Percentiles rank a stretch among this genome's conserved stretches.
phyloP scores from a whole-genome alignment of 352 stramenopile genomes.

The Phytophthora foliorum region DNA sequence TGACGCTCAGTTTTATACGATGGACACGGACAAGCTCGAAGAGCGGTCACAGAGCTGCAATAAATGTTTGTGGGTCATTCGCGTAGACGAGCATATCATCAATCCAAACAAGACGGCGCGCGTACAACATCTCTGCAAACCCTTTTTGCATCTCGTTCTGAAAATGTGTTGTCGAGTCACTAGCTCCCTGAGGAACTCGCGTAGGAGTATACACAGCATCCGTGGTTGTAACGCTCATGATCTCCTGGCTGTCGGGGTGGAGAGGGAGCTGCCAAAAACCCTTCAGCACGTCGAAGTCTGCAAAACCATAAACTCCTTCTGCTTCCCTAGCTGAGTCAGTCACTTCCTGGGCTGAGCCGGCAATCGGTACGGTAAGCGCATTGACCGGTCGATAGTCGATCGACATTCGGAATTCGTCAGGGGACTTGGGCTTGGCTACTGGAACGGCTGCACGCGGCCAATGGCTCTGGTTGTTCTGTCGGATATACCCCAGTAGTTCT shows the following conservation, averaged over 20 bases:
- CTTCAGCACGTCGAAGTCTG: conserved; percentile 30
- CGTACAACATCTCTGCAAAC: conserved; percentile 5
- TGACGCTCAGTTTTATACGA: conserved; percentile 30
- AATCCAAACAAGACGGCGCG: background rate
- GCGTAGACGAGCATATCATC: conserved; percentile 21
- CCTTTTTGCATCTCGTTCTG: conserved; percentile 27
- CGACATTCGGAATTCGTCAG: too few species aligned
- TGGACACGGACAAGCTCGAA: conserved; percentile 8
- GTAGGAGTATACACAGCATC: conserved; percentile 25
- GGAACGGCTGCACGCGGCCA: too few species aligned
- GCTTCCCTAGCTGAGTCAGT: conserved; percentile 8
- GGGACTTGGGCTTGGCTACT: too few species aligned
- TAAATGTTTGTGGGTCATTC: background rate
- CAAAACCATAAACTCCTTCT: conserved; percentile 9
- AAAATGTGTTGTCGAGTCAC: conserved; percentile 16
- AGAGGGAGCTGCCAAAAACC: conserved; percentile 35
- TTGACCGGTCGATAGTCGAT: too few species aligned
- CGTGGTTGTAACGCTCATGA: conserved; percentile 35
- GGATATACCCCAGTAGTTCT: too few species aligned
- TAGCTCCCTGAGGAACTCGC: conserved; percentile 15
- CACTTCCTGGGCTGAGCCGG: too few species aligned
- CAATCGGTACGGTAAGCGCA: too few species aligned
- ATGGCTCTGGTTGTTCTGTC: too few species aligned
- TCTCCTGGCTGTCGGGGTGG: conserved; percentile 17
- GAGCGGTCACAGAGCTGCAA: conserved; percentile 13